A percentile compares a stretch with the other conserved stretches of the same genome.
These are phyloP conservation scores for Pythium myriotylum DNA, from an alignment of 352 stramenopile species.

Conservation along the genomic window DNA sequence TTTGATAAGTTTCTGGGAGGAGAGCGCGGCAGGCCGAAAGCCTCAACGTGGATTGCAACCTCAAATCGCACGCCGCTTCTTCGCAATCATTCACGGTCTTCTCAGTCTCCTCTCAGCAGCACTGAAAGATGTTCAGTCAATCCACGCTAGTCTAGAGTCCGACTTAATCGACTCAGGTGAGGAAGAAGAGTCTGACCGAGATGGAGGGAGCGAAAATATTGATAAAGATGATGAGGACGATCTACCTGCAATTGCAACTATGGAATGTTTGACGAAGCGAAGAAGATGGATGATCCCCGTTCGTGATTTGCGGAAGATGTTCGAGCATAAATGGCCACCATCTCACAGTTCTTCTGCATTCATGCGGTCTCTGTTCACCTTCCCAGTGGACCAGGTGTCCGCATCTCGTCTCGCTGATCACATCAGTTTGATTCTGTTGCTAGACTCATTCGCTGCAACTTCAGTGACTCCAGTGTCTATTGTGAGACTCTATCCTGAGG, in stretches of 20 bases:
- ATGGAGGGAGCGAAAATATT: conserved; percentile 30
- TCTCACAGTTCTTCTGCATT: conserved; percentile 49
- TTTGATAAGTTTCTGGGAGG: conserved; percentile 83
- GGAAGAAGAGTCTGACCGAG: conserved; percentile 33
- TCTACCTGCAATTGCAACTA: conserved; percentile 32
- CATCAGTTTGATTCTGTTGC: conserved; percentile 72
- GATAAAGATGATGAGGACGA: conserved; percentile 28
- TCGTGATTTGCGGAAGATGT: conserved; percentile 48
- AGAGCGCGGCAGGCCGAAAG: conserved; percentile 67
- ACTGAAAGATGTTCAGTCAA: conserved; percentile 17
- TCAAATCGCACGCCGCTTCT: conserved; percentile 75
- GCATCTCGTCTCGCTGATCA: conserved; percentile 54
- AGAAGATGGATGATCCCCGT: conserved; percentile 53
- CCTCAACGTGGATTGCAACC: conserved; percentile 73
- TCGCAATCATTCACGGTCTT: conserved; percentile 71
- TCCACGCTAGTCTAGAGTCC: conserved; percentile 10
- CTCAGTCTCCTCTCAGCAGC: conserved; percentile 45
- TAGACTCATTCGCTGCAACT: conserved; percentile 81
- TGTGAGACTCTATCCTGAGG: conserved; percentile 58
- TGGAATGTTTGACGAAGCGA: conserved; percentile 47
- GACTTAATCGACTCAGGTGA: too few species aligned
- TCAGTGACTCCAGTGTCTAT: conserved; percentile 72
- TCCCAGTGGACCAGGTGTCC: conserved; percentile 45
- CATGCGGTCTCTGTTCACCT: conserved; percentile 45
- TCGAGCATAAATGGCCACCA: conserved; percentile 60